Conservation (phyloP, 306 rosid species). For the Fragaria ananassa region DNA sequence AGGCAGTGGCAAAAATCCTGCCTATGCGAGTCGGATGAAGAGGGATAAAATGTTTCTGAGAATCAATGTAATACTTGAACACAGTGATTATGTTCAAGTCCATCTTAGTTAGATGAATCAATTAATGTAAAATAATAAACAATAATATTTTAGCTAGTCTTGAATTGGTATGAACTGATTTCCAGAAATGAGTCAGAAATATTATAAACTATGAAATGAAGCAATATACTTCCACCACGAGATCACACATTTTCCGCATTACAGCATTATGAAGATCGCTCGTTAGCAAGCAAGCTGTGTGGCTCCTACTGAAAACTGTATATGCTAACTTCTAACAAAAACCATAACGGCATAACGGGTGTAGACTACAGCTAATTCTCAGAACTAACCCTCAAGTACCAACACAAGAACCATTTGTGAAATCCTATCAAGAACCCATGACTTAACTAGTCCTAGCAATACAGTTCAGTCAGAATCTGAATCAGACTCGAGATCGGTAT, state of each 20-base stretch:
- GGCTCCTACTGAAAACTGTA: not conserved
- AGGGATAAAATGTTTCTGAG: no score
- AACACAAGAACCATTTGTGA: not conserved
- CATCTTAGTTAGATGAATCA: no score
- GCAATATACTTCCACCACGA: not conserved
- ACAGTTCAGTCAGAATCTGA: not conserved
- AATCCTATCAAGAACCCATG: not conserved
- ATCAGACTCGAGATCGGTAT: constrained; percentile 7
- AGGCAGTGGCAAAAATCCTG: no score
- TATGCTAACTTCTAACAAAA: not conserved
- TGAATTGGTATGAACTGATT: not conserved
- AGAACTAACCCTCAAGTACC: not conserved
- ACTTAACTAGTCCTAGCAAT: not conserved
- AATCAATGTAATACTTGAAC: no score
- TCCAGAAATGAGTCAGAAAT: not conserved
- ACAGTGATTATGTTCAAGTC: no score
- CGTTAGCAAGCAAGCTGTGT: not conserved
- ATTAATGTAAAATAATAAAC: no score
- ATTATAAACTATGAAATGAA: not conserved
- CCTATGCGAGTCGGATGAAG: no score
- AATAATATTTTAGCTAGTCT: no score
- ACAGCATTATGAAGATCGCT: not conserved
- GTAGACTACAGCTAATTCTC: not conserved
- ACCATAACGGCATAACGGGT: not conserved
- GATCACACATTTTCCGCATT: not conserved